phyloP scores from a whole-genome alignment of 352 stramenopile species.

The Globisporangium middletonii region DNA sequence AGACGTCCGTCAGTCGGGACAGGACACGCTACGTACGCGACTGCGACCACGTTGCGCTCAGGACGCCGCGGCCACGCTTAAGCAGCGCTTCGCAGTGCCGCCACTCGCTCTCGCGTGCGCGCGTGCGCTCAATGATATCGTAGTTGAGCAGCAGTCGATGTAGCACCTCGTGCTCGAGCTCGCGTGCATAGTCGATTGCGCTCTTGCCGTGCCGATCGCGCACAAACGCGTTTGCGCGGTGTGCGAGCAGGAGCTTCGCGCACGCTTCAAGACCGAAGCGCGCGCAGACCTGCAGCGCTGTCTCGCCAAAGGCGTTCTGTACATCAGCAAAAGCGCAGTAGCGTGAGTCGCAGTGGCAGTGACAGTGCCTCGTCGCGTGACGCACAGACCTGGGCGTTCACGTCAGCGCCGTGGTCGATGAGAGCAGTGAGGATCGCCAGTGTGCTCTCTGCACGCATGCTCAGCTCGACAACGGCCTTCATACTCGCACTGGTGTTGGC shows the following conservation, averaged over 20 bases:
- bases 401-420: conserved; percentile 23
- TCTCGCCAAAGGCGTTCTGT: conserved; percentile 66
- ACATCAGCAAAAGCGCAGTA: background rate
- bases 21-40: conserved; percentile 26
- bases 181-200: conserved; percentile 34
- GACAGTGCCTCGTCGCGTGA: background rate
- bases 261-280: conserved; percentile 47
- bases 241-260: conserved; percentile 41
- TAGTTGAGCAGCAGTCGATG: conserved; percentile 38
- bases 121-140: conserved; percentile 30
- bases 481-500: conserved; percentile 14
- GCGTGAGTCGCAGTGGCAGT: background rate
- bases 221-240: conserved; percentile 25
- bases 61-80: conserved; percentile 28
- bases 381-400: conserved; percentile 46
- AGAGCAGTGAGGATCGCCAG: conserved; percentile 35
- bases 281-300: conserved; percentile 45
- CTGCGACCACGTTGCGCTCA: conserved; percentile 47
- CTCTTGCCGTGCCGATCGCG: conserved; percentile 35
- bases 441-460: conserved; percentile 29
- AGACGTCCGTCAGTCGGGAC: too few relatives aligned
- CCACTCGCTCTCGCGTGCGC: conserved; percentile 26
- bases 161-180: conserved; percentile 26
- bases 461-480: conserved; percentile 21
- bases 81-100: conserved; percentile 21